phyloP scores from a whole-genome alignment of 345 rosid species.

The Hibiscus tridactylites region DNA sequence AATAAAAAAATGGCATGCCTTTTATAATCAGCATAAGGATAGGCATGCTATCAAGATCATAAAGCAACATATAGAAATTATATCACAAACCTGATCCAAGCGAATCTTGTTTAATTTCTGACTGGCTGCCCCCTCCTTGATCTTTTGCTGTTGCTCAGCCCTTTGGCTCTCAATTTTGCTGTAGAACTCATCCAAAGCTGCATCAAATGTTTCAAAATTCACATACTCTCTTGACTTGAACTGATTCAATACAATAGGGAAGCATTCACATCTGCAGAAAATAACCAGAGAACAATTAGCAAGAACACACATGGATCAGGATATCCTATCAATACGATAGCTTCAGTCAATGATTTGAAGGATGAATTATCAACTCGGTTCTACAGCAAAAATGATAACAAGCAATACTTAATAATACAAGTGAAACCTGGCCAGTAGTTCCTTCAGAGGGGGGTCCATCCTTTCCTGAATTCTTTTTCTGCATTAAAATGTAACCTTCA shows the following conservation, averaged over 20 bases:
- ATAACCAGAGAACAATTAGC: constrained; percentile 17
- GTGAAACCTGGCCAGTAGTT: constrained; percentile 46
- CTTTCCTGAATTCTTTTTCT: constrained; percentile 43
- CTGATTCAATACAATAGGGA: constrained; percentile 84
- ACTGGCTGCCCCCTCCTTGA: constrained; percentile 75
- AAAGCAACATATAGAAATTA: not conserved
- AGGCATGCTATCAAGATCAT: constrained; percentile 1
- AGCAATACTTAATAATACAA: not conserved
- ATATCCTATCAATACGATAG: constrained; percentile 9
- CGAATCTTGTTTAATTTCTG: constrained; percentile 85
- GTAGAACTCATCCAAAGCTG: constrained; percentile 92
- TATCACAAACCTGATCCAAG: constrained; percentile 66
- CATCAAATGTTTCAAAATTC: constrained; percentile 79
- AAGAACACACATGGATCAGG: constrained; percentile 3
- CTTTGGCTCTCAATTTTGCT: constrained; percentile 97
- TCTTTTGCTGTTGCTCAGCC: constrained; percentile 77
- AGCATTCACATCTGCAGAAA: constrained; percentile 83
- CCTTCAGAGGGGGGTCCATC: constrained; percentile 32
- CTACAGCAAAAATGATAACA: not conserved
- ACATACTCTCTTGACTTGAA: constrained; percentile 70
- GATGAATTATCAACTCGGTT: not conserved
- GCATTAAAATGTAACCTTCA: constrained; percentile 91
- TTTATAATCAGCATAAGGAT: not conserved
- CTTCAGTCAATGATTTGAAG: not conserved
- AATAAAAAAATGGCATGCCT: not conserved